phyloP scores from a whole-genome alignment of 2,329 filamentous ascomycete species.

The Trichoderma simmonsii region DNA sequence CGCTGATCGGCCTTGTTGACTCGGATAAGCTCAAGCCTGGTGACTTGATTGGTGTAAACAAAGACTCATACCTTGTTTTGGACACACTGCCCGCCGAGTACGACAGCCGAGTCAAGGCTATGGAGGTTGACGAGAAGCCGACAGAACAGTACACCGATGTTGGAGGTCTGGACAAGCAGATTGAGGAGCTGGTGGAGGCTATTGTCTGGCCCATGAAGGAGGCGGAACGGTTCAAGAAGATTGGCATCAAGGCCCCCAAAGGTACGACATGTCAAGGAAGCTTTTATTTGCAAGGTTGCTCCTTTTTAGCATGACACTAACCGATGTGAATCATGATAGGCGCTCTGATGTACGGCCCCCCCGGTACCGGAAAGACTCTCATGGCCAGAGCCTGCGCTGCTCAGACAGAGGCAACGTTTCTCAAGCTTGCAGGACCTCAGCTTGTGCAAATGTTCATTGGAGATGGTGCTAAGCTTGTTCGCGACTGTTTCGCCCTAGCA shows the following conservation, averaged over 20 bases:
- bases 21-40: slow-evolving; percentile 92
- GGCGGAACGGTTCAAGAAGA: slow-evolving; percentile 98
- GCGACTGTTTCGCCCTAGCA: slow-evolving; percentile 93
- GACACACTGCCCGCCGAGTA: slow-evolving; percentile 97
- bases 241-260: slow-evolving; percentile 98
- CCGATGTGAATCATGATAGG: slow-evolving; percentile 62
- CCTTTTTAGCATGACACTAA: background rate
- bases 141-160: slow-evolving; percentile 99
- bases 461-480: slow-evolving; percentile 94
- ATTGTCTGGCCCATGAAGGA: slow-evolving; percentile 99
- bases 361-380: slow-evolving; percentile 86
- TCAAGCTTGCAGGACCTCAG: slow-evolving; percentile 96
- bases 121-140: slow-evolving; percentile 99
- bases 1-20: slow-evolving; percentile 94
- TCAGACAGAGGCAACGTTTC: slow-evolving; percentile 96
- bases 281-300: background rate
- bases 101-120: slow-evolving; percentile 97
- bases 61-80: slow-evolving; percentile 95
- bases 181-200: slow-evolving; percentile 96
- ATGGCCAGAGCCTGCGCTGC: slow-evolving; percentile 94
- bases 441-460: slow-evolving; percentile 99
- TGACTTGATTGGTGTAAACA: slow-evolving; percentile 97
- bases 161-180: slow-evolving; percentile 96
- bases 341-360: slow-evolving; percentile 95
- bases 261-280: slow-evolving; percentile 53